Evolutionary conservation across 768 basidiomycete genomes (phyloP), one percentile per base, ranked within the genome.

Genomic region (Hydnomerulius pinastri): DNA sequence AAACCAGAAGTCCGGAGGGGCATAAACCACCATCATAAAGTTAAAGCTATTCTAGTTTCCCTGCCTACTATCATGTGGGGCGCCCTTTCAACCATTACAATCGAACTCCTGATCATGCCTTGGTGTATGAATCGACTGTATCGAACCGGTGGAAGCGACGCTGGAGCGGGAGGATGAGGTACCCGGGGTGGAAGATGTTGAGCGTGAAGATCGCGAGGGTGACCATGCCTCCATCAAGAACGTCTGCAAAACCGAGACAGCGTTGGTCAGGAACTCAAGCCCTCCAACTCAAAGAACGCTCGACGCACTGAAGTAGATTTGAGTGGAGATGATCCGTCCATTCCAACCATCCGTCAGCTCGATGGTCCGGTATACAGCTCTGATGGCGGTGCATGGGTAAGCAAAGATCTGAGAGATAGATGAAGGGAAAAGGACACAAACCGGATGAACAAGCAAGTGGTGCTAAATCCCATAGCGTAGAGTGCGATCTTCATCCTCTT

Each of bases 181-280:
- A 44, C 5, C 74, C 76, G 3, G 79, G 79, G 56, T 79, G 77
- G 43, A 73, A 65, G 50, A 79, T 37, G 59, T 77, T 79, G 21
- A 78, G 59, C 0, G 71, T 65, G 56, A 69, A 75, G 46, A 80
- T 74, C 1, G 79, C 77, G 4, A 80, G 59, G 5, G 68, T 57
- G 40, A 81, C 69, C 71, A 78, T 76, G 6, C 66, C 70, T 11
- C 76, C 80, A 58, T 82, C 81, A 21, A 82, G 67, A 8, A 76
- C 65, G 57, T 80, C 80, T 80, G 53, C 32, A 15, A 24, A 20
- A n/a, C 4, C 18, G 21, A 39, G 38, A 17, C 13, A 39, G 2
- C 21, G 20, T 12, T 23, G 8, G 15, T 39, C 21, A 39, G 2
- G 20, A 10, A 23, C 21, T n/a, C 13, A 10, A 1, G 21, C 6